phyloP scores from a whole-genome alignment of 1,284 basidiomycete species.

The Trichosporon inkin region DNA sequence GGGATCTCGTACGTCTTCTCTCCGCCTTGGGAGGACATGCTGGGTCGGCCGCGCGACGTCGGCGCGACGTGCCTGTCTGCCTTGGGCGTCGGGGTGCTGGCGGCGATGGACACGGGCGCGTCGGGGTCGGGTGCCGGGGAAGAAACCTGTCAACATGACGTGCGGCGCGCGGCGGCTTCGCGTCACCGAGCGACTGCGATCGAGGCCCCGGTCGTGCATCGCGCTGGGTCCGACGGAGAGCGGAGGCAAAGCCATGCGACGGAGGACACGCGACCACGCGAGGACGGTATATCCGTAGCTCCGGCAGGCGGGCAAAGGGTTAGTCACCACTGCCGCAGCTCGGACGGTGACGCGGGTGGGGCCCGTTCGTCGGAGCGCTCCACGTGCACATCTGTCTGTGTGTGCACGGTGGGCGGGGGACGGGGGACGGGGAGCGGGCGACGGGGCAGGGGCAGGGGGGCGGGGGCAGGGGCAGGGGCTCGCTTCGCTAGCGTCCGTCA shows the following conservation, averaged over 20 bases:
- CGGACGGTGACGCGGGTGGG: too few relatives aligned
- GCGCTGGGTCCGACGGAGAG: background rate
- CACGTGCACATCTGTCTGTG: too few relatives aligned
- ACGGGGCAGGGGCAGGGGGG: too few relatives aligned
- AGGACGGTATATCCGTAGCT: too few relatives aligned
- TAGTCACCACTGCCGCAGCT: too few relatives aligned
- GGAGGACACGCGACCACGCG: too few relatives aligned
- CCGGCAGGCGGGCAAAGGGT: too few relatives aligned
- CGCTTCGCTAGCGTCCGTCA: too few relatives aligned
- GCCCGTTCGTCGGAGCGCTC: too few relatives aligned
- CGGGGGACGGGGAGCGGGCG: too few relatives aligned
- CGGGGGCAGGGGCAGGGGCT: too few relatives aligned
- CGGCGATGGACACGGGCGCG: background rate
- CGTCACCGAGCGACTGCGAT: background rate
- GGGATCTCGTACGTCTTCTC: conserved; percentile 43
- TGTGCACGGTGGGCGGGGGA: too few relatives aligned
- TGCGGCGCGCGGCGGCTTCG: background rate
- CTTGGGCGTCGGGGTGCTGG: background rate
- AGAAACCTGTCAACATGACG: background rate
- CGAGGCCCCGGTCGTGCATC: background rate
- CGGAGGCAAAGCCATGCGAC: background rate
- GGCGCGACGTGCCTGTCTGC: background rate
- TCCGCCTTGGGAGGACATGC: conserved; percentile 27
- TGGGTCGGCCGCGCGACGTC: conserved; percentile 9
- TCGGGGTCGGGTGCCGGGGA: background rate